phyloP scores from a whole-genome alignment of 2,329 filamentous ascomycete genomes.

The Penicillium sp. region DNA sequence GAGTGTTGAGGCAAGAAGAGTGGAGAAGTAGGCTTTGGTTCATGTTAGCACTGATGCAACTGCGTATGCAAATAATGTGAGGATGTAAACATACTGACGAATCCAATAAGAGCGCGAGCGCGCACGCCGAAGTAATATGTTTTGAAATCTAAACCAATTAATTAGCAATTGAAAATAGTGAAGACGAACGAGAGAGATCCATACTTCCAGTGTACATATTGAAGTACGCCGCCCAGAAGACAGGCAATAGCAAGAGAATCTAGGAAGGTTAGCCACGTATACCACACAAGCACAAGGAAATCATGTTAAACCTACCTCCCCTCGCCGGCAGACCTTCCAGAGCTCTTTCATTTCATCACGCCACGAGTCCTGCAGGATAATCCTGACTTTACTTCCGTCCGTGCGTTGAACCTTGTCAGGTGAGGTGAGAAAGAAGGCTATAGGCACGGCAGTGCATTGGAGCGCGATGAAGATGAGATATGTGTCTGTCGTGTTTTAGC shows the following conservation, averaged over 20 bases:
- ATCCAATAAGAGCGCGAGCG: slow-evolving; percentile 49
- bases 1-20: slow-evolving; percentile 45
- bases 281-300: background rate
- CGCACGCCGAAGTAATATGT: slow-evolving; percentile 50
- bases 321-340: slow-evolving; percentile 25
- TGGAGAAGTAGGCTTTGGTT: slow-evolving; percentile 35
- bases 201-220: slow-evolving; percentile 44
- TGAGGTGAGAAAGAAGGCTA: slow-evolving; percentile 40
- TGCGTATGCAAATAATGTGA: too few species aligned
- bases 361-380: slow-evolving; percentile 39
- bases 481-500: slow-evolving; percentile 24
- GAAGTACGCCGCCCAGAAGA: slow-evolving; percentile 48
- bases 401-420: slow-evolving; percentile 45
- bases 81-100: slow-evolving; percentile 32
- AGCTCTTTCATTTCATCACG: slow-evolving; percentile 41
- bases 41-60: slow-evolving; percentile 1
- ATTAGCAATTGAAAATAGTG: background rate
- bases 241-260: slow-evolving; percentile 41
- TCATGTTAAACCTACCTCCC: slow-evolving; percentile 14
- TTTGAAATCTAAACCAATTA: slow-evolving; percentile 43
- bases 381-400: slow-evolving; percentile 42
- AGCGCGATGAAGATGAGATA: slow-evolving; percentile 46
- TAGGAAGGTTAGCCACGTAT: slow-evolving; percentile 24
- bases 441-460: slow-evolving; percentile 36
- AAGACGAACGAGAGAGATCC: background rate